Percentiles rank a stretch among this genome's conserved stretches.
phyloP scores from a whole-genome alignment of 768 basidiomycete species.

The Naganishia onofrii region DNA sequence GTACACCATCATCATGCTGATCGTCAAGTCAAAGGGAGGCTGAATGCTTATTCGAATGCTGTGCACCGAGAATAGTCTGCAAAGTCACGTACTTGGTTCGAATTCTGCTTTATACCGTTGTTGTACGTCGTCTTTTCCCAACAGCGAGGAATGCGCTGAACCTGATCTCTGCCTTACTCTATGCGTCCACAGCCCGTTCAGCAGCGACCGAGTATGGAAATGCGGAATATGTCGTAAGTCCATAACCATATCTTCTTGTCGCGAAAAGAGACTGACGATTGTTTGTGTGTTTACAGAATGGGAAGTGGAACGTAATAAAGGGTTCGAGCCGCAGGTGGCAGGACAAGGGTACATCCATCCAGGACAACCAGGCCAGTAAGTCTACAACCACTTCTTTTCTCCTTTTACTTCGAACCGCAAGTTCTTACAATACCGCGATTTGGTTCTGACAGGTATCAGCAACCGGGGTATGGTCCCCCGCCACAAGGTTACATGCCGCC shows the following conservation, averaged over 20 bases:
- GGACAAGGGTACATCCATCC: slow-evolving; percentile 15
- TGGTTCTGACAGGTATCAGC: neutral
- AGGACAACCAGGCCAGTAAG: slow-evolving; percentile 16
- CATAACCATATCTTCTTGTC: neutral
- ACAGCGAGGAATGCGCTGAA: too few species aligned
- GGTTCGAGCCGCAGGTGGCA: slow-evolving; percentile 10
- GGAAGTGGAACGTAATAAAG: slow-evolving; percentile 22
- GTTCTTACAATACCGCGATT: too few species aligned
- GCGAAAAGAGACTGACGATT: neutral
- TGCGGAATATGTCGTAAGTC: slow-evolving; percentile 19
- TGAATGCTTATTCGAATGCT: neutral
- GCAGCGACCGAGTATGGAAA: slow-evolving; percentile 22
- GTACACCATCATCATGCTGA: neutral
- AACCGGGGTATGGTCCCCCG: slow-evolving; percentile 12
- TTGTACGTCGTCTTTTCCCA: slow-evolving; percentile 1
- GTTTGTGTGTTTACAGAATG: neutral
- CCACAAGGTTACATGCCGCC: slow-evolving; percentile 21
- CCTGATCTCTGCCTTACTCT: too few species aligned
- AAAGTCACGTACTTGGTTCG: slow-evolving; percentile 10
- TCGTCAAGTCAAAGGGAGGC: neutral
- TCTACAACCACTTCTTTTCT: too few species aligned
- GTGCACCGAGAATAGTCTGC: neutral
- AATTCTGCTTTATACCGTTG: slow-evolving; percentile 18
- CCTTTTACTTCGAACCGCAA: too few species aligned
- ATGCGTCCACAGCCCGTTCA: slow-evolving; percentile 4